Conservation (phyloP, 257 asterid genomes). For the Paulownia fortunei region DNA sequence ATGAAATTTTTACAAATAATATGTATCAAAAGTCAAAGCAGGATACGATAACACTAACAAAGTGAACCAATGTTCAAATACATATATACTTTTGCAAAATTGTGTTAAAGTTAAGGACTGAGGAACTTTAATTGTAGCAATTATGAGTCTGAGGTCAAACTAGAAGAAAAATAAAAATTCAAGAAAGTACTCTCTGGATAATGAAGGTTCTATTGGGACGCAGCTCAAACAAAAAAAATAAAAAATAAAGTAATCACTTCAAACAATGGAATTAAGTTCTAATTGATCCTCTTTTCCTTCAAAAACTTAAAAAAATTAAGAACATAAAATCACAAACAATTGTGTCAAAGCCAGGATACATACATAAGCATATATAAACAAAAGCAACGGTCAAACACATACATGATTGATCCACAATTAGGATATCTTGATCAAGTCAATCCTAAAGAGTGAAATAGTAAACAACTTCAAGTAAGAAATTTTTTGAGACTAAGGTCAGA, state of each 20-base stretch:
- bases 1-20: conserved; percentile 5
- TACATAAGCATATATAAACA: not conserved
- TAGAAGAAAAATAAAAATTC: not conserved
- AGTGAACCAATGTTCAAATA: not conserved
- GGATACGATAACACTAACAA: not conserved
- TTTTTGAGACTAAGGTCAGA: not conserved
- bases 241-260: not conserved
- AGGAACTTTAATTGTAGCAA: not conserved
- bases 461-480: conserved; percentile 5
- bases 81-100: not conserved
- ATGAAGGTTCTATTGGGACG: not conserved
- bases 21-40: conserved; percentile 16
- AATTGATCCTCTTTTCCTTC: not conserved
- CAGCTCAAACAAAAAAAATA: not conserved
- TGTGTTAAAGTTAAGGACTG: not conserved
- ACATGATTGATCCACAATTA: not conserved
- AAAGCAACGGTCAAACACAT: not conserved
- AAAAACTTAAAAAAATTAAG: not conserved
- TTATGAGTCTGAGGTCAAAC: not conserved
- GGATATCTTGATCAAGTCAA: conserved; percentile 18
- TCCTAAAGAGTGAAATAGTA: not conserved
- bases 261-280: conserved; percentile 9
- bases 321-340: not conserved
- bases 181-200: not conserved
- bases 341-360: not conserved